Evolutionary conservation across 179 eudicot species (phyloP), one percentile per base, ranked within the genome.

Genomic region (Silene noctiflora): DNA sequence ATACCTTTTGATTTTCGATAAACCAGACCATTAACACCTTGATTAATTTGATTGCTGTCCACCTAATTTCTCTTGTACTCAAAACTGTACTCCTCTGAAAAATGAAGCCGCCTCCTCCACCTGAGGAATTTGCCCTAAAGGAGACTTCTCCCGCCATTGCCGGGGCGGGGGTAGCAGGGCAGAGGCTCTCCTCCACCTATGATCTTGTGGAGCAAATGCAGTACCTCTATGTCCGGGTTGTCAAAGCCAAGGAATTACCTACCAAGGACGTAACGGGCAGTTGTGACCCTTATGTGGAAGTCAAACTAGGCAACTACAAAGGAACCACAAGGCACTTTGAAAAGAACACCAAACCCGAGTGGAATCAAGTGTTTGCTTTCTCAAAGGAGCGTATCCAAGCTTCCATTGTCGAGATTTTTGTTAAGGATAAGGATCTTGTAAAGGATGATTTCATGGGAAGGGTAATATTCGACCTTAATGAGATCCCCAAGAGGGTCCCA

Each of bases 201-300:
- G 97, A 94, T 74, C 97, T 94, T 17, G 98, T 94, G 24, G 98
- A 91, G 85, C 83, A 86, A 75, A 89, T 94, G 97, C 94, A 94
- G 51, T 94, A 89, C 83, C 86, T 92, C 51, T 92, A 92, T 66
- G 91, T 94, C 22, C 73, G 96, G 22, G 96, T 92, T 10, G 98
- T 94, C 25, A 94, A 94, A 77, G 98, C 98, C 7, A 94, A 86
- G 33, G 97, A 95, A 4, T 86, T 95, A 19, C 98, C 96, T 0
- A 72, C 80, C 1, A 91, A 85, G 88, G 97, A 91, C 66, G 56
- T 91, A 13, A 90, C 94, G 0, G 97, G 90, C 2, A 62, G 88
- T 9, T 88, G 92, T 67, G 91, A 89, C 75, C 97, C 97, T 0
- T 92, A 85, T 68, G 97, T 88, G 0, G 97, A 92, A 80, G 89